These are phyloP conservation scores for Fraxinus sp. DNA, from an alignment of 305 asterid species.

Conservation along the genomic window DNA sequence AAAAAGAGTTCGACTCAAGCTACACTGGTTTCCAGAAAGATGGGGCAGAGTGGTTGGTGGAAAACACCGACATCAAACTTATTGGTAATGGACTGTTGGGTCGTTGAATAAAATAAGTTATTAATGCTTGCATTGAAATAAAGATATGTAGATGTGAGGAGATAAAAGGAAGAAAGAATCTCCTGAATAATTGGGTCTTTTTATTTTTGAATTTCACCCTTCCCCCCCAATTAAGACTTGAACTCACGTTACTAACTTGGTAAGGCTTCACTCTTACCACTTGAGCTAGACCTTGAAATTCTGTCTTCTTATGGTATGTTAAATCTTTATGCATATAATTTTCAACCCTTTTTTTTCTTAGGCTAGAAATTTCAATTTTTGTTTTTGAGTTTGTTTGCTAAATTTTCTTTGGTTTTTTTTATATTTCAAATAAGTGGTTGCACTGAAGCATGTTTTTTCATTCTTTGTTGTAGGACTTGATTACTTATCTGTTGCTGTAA, in stretches of 20 bases:
- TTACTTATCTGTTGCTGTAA: slow-evolving; percentile 26
- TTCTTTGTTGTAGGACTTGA: slow-evolving; percentile 21
- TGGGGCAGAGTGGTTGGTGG: slow-evolving; percentile 30
- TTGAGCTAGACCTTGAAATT: background rate
- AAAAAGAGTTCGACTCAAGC: slow-evolving; percentile 1
- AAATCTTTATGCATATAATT: background rate
- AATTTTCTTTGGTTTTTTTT: background rate
- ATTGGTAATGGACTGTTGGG: slow-evolving; percentile 20
- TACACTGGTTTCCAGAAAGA: slow-evolving; percentile 23
- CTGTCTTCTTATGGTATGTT: background rate
- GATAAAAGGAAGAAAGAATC: background rate
- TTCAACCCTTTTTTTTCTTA: background rate
- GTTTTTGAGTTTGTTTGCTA: background rate
- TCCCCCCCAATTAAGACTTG: background rate
- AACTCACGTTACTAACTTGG: background rate
- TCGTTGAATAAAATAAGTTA: background rate
- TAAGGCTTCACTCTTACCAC: background rate
- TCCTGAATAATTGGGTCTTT: background rate
- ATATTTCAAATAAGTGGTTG: background rate
- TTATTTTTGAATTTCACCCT: background rate
- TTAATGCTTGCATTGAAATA: background rate
- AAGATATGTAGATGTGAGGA: background rate
- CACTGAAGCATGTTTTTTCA: background rate
- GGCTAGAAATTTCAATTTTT: background rate
- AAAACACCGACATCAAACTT: slow-evolving; percentile 31